These are phyloP conservation scores for Podila minutissima DNA, from an alignment of 192 early-diverging fungal species.

Conservation along the genomic window DNA sequence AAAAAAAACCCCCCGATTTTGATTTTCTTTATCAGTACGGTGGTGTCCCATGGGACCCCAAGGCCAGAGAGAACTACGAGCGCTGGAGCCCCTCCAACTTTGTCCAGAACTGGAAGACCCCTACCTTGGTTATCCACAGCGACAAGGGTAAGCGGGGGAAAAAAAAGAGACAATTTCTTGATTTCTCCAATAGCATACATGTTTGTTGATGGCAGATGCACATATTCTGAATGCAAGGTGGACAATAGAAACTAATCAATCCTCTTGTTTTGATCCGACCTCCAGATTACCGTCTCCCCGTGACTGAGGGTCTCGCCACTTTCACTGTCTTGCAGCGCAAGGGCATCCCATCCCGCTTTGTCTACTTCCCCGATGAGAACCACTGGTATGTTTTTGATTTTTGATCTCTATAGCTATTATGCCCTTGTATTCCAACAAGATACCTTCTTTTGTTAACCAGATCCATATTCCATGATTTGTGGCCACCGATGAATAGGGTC, in stretches of 20 bases:
- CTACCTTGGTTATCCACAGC: conserved; percentile 83
- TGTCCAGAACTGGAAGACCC: conserved; percentile 79
- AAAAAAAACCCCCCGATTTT: neutral
- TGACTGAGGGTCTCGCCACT: conserved; percentile 74
- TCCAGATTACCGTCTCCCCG: conserved; percentile 75
- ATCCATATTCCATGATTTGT: neutral
- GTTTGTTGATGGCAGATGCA: no score
- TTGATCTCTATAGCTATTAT: neutral
- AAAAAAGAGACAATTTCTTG: neutral
- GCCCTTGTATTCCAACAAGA: neutral
- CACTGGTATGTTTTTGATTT: conserved; percentile 41
- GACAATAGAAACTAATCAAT: no score
- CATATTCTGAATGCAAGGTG: no score
- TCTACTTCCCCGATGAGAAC: conserved; percentile 85
- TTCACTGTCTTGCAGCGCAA: conserved; percentile 82
- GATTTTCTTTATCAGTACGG: conserved; percentile 55
- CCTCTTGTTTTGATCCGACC: neutral
- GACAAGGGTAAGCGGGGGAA: conserved; percentile 50
- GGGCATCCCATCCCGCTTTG: conserved; percentile 70
- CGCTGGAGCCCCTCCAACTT: conserved; percentile 74
- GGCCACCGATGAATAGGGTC: conserved; percentile 61
- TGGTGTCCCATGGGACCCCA: conserved; percentile 67
- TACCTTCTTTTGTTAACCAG: neutral
- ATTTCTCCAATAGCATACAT: no score
- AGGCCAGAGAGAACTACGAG: conserved; percentile 64